Evolutionary conservation across 2,329 filamentous ascomycete species (phyloP).

Genomic region (Fusarium abutilonis): DNA sequence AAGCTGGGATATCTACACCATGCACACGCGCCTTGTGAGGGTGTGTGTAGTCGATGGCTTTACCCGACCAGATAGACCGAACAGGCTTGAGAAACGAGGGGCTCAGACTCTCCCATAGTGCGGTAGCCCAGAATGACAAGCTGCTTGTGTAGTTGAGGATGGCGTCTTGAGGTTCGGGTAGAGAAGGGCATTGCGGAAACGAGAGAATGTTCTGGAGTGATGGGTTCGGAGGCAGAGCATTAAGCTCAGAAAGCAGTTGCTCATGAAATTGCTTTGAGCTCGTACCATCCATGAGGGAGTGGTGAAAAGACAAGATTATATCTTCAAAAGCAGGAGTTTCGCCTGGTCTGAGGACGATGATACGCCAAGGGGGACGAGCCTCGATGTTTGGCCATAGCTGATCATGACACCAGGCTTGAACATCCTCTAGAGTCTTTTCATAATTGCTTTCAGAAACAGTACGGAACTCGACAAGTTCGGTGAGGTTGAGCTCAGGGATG

Average conservation of each 20-base stretch:
- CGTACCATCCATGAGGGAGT: slow-evolving; percentile 63
- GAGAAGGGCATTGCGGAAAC: slow-evolving; percentile 46
- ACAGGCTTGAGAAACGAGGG: slow-evolving; percentile 52
- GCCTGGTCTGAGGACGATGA: slow-evolving; percentile 51
- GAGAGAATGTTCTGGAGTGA: slow-evolving; percentile 17
- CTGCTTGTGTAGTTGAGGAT: slow-evolving; percentile 55
- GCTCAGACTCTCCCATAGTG: slow-evolving; percentile 54
- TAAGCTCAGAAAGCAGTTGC: slow-evolving; percentile 57
- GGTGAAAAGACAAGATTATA: slow-evolving; percentile 61
- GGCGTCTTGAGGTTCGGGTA: slow-evolving; percentile 55
- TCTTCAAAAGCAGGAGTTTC: slow-evolving; percentile 47
- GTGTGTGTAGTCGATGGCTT: slow-evolving; percentile 48
- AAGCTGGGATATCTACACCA: slow-evolving; percentile 50
- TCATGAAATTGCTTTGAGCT: slow-evolving; percentile 61
- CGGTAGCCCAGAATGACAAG: slow-evolving; percentile 52
- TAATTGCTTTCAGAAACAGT: slow-evolving; percentile 42
- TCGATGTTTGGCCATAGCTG: slow-evolving; percentile 54
- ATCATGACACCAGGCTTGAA: slow-evolving; percentile 55
- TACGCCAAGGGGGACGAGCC: slow-evolving; percentile 58
- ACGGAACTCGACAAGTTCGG: slow-evolving; percentile 54
- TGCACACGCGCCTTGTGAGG: slow-evolving; percentile 52
- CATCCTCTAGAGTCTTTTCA: slow-evolving; percentile 46
- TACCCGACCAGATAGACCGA: slow-evolving; percentile 53
- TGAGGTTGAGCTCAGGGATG: slow-evolving; percentile 55
- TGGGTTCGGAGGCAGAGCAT: slow-evolving; percentile 24